Conservation (phyloP, 2,329 filamentous ascomycete genomes). For the Sphaerulina populicola region DNA sequence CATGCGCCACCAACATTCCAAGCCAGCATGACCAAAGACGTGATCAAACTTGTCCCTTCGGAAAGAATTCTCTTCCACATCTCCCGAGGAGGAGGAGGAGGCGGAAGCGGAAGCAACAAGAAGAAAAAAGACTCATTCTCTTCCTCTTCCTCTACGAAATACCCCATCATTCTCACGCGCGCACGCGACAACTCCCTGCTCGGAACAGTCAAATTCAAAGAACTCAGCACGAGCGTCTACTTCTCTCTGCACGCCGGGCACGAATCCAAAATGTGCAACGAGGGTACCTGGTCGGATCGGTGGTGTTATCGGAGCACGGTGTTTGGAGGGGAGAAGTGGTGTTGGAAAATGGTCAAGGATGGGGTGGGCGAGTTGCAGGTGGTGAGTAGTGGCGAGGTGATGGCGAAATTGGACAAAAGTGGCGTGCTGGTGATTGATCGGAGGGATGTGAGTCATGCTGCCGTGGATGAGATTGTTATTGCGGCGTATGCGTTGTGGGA, state of each 20-base stretch:
- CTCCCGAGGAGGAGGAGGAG: neutral
- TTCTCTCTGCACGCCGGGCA: neutral
- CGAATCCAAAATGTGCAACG: neutral
- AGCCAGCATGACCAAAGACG: neutral
- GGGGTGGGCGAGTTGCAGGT: neutral
- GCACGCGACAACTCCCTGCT: neutral
- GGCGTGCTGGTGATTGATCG: neutral
- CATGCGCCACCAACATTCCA: neutral
- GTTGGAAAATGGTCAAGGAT: neutral
- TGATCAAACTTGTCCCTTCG: neutral
- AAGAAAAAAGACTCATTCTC: too few relatives aligned
- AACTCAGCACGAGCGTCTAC: neutral
- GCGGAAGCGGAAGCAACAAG: too few relatives aligned
- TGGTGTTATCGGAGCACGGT: neutral
- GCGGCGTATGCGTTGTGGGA: neutral
- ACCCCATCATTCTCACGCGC: neutral
- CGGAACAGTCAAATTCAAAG: neutral
- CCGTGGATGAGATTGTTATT: neutral
- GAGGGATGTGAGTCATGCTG: neutral
- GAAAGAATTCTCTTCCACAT: neutral
- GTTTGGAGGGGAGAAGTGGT: neutral
- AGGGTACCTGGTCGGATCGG: neutral
- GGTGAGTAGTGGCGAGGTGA: neutral
- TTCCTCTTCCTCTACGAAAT: neutral
- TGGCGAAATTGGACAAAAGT: neutral